These are phyloP conservation scores for Martiniozyma asiatica DNA, from an alignment of 1,139 yeast genomes.

Conservation along the genomic window DNA sequence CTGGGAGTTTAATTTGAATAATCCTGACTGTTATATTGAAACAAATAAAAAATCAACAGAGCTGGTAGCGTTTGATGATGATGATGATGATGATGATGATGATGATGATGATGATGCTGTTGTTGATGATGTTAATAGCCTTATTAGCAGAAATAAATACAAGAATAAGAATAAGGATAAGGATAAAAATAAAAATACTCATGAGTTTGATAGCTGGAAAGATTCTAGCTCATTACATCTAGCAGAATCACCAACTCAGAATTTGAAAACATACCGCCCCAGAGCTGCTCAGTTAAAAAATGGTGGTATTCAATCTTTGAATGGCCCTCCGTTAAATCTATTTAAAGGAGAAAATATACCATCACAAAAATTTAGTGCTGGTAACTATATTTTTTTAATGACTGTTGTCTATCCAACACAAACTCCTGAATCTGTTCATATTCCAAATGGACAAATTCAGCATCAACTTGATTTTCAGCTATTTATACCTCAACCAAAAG, in stretches of 20 bases:
- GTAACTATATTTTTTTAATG: slow-evolving; percentile 67
- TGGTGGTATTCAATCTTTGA: slow-evolving; percentile 8
- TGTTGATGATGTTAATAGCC: neutral
- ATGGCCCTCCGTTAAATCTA: slow-evolving; percentile 9
- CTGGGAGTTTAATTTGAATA: slow-evolving; percentile 21
- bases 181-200: slow-evolving; percentile 11
- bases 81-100: neutral
- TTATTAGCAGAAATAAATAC: too few relatives aligned
- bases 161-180: slow-evolving; percentile 12
- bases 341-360: slow-evolving; percentile 5
- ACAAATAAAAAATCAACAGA: slow-evolving; percentile 8
- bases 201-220: slow-evolving; percentile 5
- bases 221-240: slow-evolving; percentile 9
- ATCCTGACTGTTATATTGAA: slow-evolving; percentile 24
- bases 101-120: too few relatives aligned
- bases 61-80: slow-evolving; percentile 1
- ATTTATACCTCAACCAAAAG: slow-evolving; percentile 18
- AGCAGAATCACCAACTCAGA: slow-evolving; percentile 18
- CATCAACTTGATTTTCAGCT: slow-evolving; percentile 25
- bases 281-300: slow-evolving; percentile 16
- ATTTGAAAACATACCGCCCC: slow-evolving; percentile 14
- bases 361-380: slow-evolving; percentile 38
- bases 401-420: slow-evolving; percentile 61
- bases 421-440: slow-evolving; percentile 58
- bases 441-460: slow-evolving; percentile 38